Evolutionary conservation across 2,329 filamentous ascomycete species (phyloP).

Genomic region (Ophiostoma himal-ulmi): DNA sequence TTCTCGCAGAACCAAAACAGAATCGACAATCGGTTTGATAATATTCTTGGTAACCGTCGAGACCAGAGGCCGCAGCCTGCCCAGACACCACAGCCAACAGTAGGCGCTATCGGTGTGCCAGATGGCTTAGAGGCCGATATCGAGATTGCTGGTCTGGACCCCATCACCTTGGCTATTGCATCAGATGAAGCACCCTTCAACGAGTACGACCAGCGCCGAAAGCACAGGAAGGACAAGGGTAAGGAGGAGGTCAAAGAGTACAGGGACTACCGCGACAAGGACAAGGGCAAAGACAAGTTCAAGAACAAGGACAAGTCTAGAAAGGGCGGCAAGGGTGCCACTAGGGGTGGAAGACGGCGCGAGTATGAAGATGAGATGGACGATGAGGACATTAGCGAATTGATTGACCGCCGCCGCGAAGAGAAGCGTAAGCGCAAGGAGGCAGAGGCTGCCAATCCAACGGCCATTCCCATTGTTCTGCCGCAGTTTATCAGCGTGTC

Average conservation of each 20-base stretch:
- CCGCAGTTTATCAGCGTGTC: conserved; percentile 90
- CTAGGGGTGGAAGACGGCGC: not conserved
- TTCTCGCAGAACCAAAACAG: not conserved
- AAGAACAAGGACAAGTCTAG: not conserved
- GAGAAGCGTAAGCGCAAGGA: conserved; percentile 39
- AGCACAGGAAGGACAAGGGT: conserved; percentile 15
- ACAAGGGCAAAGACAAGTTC: not conserved
- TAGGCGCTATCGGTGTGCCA: not conserved
- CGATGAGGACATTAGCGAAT: conserved; percentile 35
- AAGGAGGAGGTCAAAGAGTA: conserved; percentile 5
- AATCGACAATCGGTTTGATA: not conserved
- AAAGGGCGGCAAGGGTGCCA: not conserved
- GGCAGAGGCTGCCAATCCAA: conserved; percentile 41
- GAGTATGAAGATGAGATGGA: conserved; percentile 38
- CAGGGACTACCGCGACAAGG: conserved; percentile 4
- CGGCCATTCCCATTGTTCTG: conserved; percentile 55
- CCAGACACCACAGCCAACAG: not conserved
- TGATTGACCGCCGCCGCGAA: conserved; percentile 34
- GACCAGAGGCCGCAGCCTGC: not conserved
- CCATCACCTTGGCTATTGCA: not conserved
- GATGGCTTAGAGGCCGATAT: not conserved
- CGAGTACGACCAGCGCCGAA: conserved; percentile 13
- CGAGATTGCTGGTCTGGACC: not conserved
- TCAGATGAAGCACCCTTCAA: not conserved
- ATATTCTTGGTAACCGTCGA: not conserved